Percentiles rank a stretch among this genome's conserved stretches.
phyloP scores from a whole-genome alignment of 352 stramenopile genomes.

The Stephanocyclus meneghinianus region DNA sequence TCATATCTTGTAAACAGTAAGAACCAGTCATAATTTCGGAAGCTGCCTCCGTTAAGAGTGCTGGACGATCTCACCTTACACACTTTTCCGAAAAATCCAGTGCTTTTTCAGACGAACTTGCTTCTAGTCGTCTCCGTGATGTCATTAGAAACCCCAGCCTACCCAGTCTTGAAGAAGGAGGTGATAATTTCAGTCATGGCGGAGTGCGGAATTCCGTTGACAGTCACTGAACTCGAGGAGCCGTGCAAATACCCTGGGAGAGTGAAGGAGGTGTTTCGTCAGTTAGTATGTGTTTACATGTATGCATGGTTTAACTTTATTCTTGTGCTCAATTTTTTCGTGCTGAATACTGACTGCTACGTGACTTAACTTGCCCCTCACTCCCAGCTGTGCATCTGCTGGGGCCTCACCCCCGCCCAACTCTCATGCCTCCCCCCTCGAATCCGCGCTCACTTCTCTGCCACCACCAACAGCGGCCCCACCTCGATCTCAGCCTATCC shows the following conservation, averaged over 20 bases:
- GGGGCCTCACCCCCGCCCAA: constrained; percentile 89
- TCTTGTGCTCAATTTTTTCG: not conserved
- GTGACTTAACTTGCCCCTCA: constrained; percentile 10
- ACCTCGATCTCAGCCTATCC: constrained; percentile 86
- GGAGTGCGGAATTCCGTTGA: constrained; percentile 89
- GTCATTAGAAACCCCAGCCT: constrained; percentile 44
- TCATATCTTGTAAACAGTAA: too few species aligned
- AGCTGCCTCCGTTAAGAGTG: too few species aligned
- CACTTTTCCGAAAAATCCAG: too few species aligned
- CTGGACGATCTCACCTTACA: too few species aligned
- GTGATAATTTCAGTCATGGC: constrained; percentile 91
- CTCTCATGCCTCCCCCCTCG: constrained; percentile 62
- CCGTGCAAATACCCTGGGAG: constrained; percentile 70
- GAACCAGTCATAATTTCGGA: too few species aligned
- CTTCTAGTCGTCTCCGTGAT: not conserved
- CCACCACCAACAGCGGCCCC: constrained; percentile 1
- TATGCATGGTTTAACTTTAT: too few species aligned
- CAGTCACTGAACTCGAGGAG: constrained; percentile 85
- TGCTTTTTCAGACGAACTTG: too few species aligned
- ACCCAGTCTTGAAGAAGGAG: constrained; percentile 90
- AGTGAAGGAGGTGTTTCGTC: constrained; percentile 88
- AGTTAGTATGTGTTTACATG: constrained; percentile 65
- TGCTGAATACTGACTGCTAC: not conserved
- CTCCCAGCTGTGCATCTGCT: constrained; percentile 84
- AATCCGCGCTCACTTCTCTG: not conserved